phyloP scores from a whole-genome alignment of 495 filamentous ascomycete genomes.

The Neurospora sublineolata region DNA sequence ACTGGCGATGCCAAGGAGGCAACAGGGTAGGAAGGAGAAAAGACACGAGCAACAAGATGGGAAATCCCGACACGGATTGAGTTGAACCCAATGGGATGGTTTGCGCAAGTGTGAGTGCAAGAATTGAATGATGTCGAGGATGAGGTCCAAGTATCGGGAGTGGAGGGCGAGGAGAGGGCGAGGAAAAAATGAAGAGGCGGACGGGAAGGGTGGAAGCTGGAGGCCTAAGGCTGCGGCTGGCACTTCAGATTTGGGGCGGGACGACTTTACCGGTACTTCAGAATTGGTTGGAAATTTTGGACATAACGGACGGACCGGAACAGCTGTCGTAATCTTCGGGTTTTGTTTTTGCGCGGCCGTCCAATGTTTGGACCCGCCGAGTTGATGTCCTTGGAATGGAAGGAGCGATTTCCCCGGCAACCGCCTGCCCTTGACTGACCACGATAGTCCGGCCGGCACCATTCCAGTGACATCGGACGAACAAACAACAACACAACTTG shows the following conservation, averaged over 20 bases:
- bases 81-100: background rate
- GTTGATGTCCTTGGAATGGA: background rate
- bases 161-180: background rate
- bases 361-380: background rate
- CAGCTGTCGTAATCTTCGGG: background rate
- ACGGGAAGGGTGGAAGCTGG: constrained; percentile 5
- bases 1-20: background rate
- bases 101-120: background rate
- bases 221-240: background rate
- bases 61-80: background rate
- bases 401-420: background rate
- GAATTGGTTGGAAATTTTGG: background rate
- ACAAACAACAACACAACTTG: background rate
- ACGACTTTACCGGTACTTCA: background rate
- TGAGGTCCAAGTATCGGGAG: background rate
- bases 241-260: background rate
- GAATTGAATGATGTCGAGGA: background rate
- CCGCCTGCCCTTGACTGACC: background rate
- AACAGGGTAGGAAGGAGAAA: background rate
- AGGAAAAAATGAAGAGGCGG: background rate
- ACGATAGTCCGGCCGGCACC: background rate
- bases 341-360: background rate
- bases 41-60: background rate
- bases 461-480: background rate
- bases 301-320: background rate